Base-by-base conservation (phyloP, 495 filamentous ascomycete genomes). In the Parathielavia appendiculata region DNA sequence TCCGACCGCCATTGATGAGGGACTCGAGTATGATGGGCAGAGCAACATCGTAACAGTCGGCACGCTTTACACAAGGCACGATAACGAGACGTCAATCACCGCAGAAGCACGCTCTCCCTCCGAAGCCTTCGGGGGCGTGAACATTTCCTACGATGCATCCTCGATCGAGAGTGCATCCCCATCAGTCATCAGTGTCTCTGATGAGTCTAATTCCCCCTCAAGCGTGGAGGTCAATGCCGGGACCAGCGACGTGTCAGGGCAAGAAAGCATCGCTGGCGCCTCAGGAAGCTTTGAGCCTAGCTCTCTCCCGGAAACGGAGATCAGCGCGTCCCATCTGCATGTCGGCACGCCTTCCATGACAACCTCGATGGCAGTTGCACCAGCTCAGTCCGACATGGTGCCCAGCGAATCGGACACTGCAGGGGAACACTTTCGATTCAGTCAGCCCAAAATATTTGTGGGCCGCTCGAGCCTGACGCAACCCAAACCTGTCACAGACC, bases 401-500 rank as follows among this genome's bases (percentile, higher is more conserved):
- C 45, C 58, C 12, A 43, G 38, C 16, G 67, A 65, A n/a, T 12
- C 49, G 23, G 38, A 45, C 14, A 22, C 34, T 23, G 17, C 49
- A 32, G 59, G 63, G 49, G 60, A 69, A 7, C 64, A 65, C 1
- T 71, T 70, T 50, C 64, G 64, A 41, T 76, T 77, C 48, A 59
- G 57, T 22, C 64, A 66, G 23, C 74, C 74, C n/a, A 77, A 69
- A 56, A 64, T 64, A 8, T 78, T 77, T 51, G 59, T 75, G 32
- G 75, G 75, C 41, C 60, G 69, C 35, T 68, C 65, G 5, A 51
- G 44, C 19, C 57, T 51, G 17, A 20, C 64, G 36, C 22, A 20
- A 5, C 34, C 46, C 6, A 43, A 38, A 16, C 54, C 30, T 6
- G 40, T 23, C 22, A 38, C n/a, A 2, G 51, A 20, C 23, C 26